A percentile compares a stretch with the other conserved stretches of the same genome.
These are phyloP conservation scores for Guadua angustifolia DNA, from an alignment of 176 grass and related monocot species.

Conservation along the genomic window DNA sequence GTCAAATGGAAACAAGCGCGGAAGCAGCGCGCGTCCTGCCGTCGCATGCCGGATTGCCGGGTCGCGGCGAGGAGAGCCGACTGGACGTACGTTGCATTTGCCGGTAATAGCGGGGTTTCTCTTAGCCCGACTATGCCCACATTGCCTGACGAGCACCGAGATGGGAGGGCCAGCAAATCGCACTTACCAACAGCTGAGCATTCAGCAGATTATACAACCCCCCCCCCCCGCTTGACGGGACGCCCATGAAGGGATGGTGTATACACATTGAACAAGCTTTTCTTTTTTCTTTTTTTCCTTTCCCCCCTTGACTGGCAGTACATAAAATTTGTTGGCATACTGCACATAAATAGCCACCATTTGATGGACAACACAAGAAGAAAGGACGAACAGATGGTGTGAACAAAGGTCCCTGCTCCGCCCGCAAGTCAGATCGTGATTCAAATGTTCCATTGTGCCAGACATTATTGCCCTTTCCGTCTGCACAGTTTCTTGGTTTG, in stretches of 20 bases:
- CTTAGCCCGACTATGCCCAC: too few species aligned
- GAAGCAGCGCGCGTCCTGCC: constrained; percentile 19
- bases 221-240: too few species aligned
- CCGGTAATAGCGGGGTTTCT: too few species aligned
- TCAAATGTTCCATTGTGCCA: constrained; percentile 24
- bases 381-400: constrained; percentile 36
- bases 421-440: constrained; percentile 23
- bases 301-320: constrained; percentile 18
- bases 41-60: not conserved
- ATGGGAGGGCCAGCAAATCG: too few species aligned
- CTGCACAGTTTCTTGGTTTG: constrained; percentile 36
- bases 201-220: too few species aligned
- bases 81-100: too few species aligned
- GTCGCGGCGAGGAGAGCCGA: not conserved
- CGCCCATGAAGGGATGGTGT: not conserved
- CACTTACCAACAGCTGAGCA: too few species aligned
- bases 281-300: not conserved
- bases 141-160: too few species aligned
- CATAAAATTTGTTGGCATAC: constrained; percentile 48
- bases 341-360: constrained; percentile 60
- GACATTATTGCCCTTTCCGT: constrained; percentile 10
- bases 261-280: constrained; percentile 28
- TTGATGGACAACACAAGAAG: constrained; percentile 45
- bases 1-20: constrained; percentile 12
- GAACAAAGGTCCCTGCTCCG: constrained; percentile 36